These are phyloP conservation scores for Rhynchospora pubera DNA, from an alignment of 176 grass and related monocot species.

Conservation along the genomic window DNA sequence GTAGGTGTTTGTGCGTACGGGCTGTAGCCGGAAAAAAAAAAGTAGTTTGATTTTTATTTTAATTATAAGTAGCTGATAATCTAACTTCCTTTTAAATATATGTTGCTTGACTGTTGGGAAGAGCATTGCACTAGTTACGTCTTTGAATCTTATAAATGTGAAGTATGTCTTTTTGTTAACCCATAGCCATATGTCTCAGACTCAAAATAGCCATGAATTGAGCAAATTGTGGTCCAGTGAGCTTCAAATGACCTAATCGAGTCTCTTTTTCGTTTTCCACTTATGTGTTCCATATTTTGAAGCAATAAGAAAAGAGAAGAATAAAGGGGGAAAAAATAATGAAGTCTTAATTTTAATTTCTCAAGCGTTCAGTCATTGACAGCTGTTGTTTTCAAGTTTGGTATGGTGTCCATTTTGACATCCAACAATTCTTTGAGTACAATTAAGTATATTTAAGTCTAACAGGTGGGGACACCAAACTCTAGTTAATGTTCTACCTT, in stretches of 20 bases:
- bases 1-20: no score
- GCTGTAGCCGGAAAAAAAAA: no score
- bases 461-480: not conserved
- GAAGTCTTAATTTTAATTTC: not conserved
- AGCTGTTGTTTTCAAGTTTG: not conserved
- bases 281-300: not conserved
- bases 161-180: not conserved
- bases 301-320: not conserved
- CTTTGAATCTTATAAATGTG: not conserved
- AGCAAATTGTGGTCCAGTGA: not conserved
- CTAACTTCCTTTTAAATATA: no score
- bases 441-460: not conserved
- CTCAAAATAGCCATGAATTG: not conserved
- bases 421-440: not conserved
- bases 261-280: not conserved
- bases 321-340: not conserved
- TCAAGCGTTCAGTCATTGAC: not conserved
- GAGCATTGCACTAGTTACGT: not conserved
- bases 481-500: not conserved
- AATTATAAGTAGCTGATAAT: no score
- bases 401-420: conserved; percentile 4
- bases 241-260: not conserved
- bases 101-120: not conserved
- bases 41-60: no score
- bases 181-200: not conserved